Evolutionary conservation across 2,329 filamentous ascomycete genomes (phyloP), one percentile per base, ranked within the genome.

Genomic region (Colletotrichum tanaceti): DNA sequence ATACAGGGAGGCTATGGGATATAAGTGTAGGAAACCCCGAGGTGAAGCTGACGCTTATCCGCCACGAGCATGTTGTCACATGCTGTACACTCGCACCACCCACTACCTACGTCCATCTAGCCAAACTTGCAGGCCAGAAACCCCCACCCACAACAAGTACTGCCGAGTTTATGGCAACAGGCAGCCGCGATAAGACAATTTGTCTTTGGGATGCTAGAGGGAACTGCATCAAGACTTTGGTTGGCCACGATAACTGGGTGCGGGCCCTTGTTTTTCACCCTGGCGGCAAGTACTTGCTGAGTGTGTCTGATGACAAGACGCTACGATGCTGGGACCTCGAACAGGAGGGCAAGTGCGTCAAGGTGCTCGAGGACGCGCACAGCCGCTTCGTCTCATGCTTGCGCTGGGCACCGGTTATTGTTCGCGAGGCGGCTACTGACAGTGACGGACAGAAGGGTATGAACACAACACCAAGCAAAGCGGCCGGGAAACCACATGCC

Each of bases 1-100:
- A 91, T 78, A 93, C 93, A 3, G 89, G 91, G 32, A 87, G 93
- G 24, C 82, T 97, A 62, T 98, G 94, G 94, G 94, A 98, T 77
- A 87, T 94, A 16, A 44, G 43, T 16, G 43, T 18, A 16, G 14
- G 16, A 9, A 44, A 3, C 18, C 43, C 43, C 7, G 10, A 44
- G 43, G 14, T 44, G 2, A 44, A 44, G 43, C 6, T 44, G 7
- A 44, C 18, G 18, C 43, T 20, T 7, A 44, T 9, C 43, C 18
- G 18, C 43, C 43, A 44, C 43, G 18, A 44, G n/a, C 43, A 44
- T 18, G 7, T n/a, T 9, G 3, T 44, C 9, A 44, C 18, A 44
- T 44, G 18, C n/a, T 20, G 18, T 18, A n/a, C 18, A 9, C 14
- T 44, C n/a, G 18, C 43, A n/a, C 43, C 18, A 44, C 43, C 43